Evolutionary conservation across 2,329 filamentous ascomycete genomes (phyloP).

Genomic region (Cladosporium sp.): DNA sequence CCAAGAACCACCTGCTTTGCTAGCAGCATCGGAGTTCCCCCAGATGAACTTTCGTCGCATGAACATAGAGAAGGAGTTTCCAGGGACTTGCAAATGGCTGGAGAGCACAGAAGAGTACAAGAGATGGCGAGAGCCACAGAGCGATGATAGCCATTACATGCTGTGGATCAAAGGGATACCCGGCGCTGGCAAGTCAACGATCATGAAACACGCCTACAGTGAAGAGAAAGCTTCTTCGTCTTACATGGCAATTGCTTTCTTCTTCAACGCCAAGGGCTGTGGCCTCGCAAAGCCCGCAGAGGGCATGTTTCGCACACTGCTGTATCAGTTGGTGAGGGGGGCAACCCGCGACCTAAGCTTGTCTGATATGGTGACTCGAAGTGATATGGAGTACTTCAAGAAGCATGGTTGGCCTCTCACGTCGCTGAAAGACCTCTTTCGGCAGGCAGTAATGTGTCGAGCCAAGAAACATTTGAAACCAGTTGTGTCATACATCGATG

Average conservation of each 20-base stretch:
- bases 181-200: neutral
- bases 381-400: neutral
- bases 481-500: neutral
- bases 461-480: fast-evolving
- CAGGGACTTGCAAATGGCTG: neutral
- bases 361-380: too few species aligned
- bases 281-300: neutral
- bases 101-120: neutral
- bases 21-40: neutral
- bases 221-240: neutral
- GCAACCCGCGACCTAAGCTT: too few species aligned
- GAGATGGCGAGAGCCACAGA: neutral
- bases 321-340: neutral
- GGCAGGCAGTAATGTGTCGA: neutral
- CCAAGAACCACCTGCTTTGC: too few species aligned
- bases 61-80: neutral
- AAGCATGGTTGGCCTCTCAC: neutral
- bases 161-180: neutral
- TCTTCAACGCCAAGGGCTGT: neutral
- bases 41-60: neutral
- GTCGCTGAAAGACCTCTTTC: neutral
- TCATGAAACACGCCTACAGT: neutral
- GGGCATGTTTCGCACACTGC: neutral
- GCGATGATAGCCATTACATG: neutral
- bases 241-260: neutral